Conservation (phyloP, 495 filamentous ascomycete species). For the Annulohypoxylon nitens region DNA sequence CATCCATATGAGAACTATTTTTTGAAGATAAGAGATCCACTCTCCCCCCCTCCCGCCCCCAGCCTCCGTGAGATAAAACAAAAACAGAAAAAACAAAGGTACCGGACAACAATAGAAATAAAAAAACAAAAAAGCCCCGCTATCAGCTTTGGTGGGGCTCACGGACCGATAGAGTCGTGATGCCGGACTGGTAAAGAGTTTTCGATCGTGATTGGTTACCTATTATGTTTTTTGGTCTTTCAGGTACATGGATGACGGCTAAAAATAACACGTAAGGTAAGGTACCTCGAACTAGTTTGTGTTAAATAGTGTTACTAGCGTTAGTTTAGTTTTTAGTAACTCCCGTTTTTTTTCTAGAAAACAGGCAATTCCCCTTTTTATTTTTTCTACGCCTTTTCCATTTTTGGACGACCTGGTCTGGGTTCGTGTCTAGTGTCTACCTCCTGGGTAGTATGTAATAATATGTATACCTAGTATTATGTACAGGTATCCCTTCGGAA, state of each 20-base stretch:
- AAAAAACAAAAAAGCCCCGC: constrained; percentile 18
- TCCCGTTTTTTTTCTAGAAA: constrained; percentile 10
- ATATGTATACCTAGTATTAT: neutral
- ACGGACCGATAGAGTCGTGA: constrained; percentile 23
- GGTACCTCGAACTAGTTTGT: too few species aligned
- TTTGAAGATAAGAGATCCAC: neutral
- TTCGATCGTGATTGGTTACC: neutral
- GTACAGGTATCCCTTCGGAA: neutral
- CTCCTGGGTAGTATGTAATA: neutral
- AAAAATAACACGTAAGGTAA: constrained; percentile 20
- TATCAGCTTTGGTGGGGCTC: constrained; percentile 36
- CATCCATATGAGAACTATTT: neutral
- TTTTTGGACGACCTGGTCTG: constrained; percentile 15
- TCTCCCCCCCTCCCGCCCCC: neutral
- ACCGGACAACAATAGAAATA: neutral
- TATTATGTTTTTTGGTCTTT: neutral
- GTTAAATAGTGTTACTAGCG: neutral
- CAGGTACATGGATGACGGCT: neutral
- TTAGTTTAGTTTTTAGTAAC: constrained; percentile 1
- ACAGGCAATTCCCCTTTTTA: constrained; percentile 5
- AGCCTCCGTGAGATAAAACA: neutral
- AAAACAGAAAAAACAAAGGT: neutral
- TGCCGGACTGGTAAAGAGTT: constrained; percentile 12
- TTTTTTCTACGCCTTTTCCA: constrained; percentile 14
- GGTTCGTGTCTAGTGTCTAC: neutral